Percentiles rank a stretch among this genome's conserved stretches.
phyloP scores from a whole-genome alignment of 1,284 basidiomycete species.

The Mycena sp. region DNA sequence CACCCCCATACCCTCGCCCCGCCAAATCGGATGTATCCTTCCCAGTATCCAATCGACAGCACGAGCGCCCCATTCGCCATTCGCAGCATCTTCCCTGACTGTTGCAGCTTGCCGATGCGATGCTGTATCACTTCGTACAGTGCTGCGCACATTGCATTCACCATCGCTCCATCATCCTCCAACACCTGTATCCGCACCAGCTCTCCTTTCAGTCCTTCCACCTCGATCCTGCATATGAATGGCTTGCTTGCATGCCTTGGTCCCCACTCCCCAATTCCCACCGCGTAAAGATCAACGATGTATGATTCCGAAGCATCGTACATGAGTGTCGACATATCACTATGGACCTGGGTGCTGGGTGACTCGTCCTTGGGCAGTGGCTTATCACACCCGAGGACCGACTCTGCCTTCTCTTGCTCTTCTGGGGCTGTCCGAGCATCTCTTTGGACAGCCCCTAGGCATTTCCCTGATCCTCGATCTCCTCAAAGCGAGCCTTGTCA shows the following conservation, averaged over 20 bases:
- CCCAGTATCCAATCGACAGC: conserved; percentile 5
- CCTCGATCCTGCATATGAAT: neutral
- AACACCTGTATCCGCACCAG: neutral
- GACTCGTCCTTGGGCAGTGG: conserved; percentile 1
- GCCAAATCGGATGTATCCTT: neutral
- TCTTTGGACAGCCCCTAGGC: conserved; percentile 23
- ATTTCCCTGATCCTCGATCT: conserved; percentile 15
- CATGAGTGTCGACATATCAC: neutral
- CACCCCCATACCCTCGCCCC: neutral
- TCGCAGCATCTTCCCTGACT: neutral
- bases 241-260: neutral
- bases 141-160: neutral
- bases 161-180: conserved; percentile 15
- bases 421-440: conserved; percentile 9
- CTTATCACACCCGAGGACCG: neutral
- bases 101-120: neutral
- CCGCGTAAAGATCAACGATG: conserved; percentile 15
- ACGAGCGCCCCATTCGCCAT: conserved; percentile 8
- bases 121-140: neutral
- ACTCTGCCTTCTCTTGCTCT: neutral
- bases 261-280: neutral
- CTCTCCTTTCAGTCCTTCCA: conserved; percentile 14
- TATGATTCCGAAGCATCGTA: neutral
- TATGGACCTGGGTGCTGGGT: neutral
- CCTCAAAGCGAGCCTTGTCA: neutral